Percentiles rank a stretch among this genome's conserved stretches.
Conservation (phyloP, 2,329 filamentous ascomycete species). For the Ophiostoma montium region DNA sequence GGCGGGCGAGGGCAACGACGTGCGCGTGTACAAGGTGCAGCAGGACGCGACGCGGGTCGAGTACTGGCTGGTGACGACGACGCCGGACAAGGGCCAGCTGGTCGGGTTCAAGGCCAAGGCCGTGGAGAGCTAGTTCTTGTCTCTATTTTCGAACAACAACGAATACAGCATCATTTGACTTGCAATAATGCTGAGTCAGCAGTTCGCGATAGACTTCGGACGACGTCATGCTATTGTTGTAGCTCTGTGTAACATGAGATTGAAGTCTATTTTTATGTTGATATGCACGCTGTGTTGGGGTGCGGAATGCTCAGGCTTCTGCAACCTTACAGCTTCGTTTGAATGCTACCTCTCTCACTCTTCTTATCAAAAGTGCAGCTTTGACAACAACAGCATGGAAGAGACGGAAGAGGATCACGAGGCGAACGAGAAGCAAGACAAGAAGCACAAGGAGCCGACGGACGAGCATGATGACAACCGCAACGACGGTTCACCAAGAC, state of each 20-base stretch:
- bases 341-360: too few species aligned
- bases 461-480: not conserved
- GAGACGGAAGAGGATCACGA: not conserved
- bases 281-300: too few species aligned
- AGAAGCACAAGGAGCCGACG: not conserved
- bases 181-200: not conserved
- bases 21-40: conserved; percentile 61
- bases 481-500: not conserved
- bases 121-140: conserved; percentile 46
- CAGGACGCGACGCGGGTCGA: conserved; percentile 50
- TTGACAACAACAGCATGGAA: too few species aligned
- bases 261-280: too few species aligned
- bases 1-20: conserved; percentile 48
- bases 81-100: conserved; percentile 28
- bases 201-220: too few species aligned
- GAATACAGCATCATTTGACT: too few species aligned
- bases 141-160: too few species aligned
- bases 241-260: too few species aligned
- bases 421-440: not conserved
- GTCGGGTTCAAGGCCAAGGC: conserved; percentile 68
- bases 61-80: conserved; percentile 59
- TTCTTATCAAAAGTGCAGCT: too few species aligned
- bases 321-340: too few species aligned
- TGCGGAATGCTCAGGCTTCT: too few species aligned
- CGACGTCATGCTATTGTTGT: too few species aligned